Evolutionary conservation across 306 rosid genomes (phyloP), one percentile per base, ranked within the genome.

Genomic region (Begonia masoniana): DNA sequence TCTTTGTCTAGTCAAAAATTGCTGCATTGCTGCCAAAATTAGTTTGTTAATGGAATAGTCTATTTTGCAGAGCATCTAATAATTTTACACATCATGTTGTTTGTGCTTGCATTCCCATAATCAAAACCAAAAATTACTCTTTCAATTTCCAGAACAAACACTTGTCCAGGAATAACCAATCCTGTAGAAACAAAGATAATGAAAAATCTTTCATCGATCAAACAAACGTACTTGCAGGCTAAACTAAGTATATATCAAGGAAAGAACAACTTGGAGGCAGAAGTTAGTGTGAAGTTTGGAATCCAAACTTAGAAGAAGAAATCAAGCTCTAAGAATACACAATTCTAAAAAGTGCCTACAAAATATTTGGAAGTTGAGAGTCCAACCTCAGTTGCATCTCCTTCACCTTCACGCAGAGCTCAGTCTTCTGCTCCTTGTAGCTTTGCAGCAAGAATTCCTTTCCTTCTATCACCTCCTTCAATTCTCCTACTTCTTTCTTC

Each of bases 331-430:
- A 60, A 69, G 82, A 71, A 83, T 76, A 68, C 87, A 89, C 94
- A 74, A 39, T 50, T 66, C 61, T 70, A 35, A 55, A 67, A 62
- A 54, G 49, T 57, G 72, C 68, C 88, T 91, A 91, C 85, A 83
- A 85, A 81, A 91, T 83, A 73, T 74, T 83, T 50, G 85, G 97
- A 62, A 85, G 79, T 76, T 91, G 97, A 66, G 82, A 85, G 65
- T 85, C 94, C 70, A 91, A 57, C 78, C 81, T 82, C 66, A 68
- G 91, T 80, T 85, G 95, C 83, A 91, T 74, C 57, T 85, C 95
- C 63, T 73, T 85, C 57, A 82, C 61, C 70, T 85, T 85, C 72
- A 75, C 12, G 3, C 85, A 71, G 42, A 85, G 91, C 71, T 82
- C 97, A 0, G 83, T 49, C 71, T 78, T 91, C 69, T 91, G 97